Evolutionary conservation across 1,284 basidiomycete genomes (phyloP).

Genomic region (Moniliophthora roreri): DNA sequence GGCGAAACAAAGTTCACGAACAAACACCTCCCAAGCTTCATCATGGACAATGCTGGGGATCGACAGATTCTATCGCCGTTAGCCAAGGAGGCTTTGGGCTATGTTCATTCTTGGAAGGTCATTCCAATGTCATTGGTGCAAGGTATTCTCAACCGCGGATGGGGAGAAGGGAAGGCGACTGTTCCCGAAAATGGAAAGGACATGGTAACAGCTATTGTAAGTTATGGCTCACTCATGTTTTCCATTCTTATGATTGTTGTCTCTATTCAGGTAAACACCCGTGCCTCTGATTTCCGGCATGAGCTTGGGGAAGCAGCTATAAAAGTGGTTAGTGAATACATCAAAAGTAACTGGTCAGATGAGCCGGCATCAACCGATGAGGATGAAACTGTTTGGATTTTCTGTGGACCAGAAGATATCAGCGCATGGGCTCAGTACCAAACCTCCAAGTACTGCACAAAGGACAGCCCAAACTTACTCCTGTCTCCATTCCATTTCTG

Average conservation of each 20-base stretch:
- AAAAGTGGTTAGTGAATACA: neutral
- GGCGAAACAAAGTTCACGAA: neutral
- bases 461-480: neutral
- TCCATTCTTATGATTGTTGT: neutral
- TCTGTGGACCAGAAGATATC: neutral
- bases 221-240: neutral
- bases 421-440: neutral
- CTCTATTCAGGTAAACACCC: neutral
- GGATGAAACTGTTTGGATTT: neutral
- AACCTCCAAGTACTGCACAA: neutral
- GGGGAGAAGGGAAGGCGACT: neutral
- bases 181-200: neutral
- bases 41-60: neutral
- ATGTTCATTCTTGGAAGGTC: neutral
- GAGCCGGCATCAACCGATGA: neutral
- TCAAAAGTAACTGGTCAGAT: neutral
- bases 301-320: neutral
- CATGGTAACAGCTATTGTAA: no score
- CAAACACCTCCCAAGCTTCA: neutral
- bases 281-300: neutral
- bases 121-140: neutral
- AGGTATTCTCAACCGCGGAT: neutral
- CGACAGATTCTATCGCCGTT: neutral
- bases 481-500: neutral
- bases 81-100: neutral